phyloP scores from a whole-genome alignment of 1,284 basidiomycete species.

The Ganoderma multipileum region DNA sequence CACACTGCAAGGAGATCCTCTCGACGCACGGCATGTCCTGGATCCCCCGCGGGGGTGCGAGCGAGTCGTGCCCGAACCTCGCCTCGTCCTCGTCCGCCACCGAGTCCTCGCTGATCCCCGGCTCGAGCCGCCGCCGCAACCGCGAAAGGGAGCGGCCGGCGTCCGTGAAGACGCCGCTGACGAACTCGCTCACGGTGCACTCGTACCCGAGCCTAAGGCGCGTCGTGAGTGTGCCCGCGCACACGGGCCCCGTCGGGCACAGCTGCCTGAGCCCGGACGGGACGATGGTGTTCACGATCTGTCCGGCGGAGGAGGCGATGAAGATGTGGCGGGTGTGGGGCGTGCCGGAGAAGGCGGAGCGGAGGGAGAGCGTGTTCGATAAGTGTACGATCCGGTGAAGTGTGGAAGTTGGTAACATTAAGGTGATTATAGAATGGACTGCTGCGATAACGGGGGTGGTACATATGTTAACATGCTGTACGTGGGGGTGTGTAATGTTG shows the following conservation, averaged over 20 bases:
- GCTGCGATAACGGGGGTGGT: not conserved
- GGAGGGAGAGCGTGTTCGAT: slow-evolving; percentile 39
- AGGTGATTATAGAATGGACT: not conserved
- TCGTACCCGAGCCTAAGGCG: slow-evolving; percentile 47
- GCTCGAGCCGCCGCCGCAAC: slow-evolving; percentile 21
- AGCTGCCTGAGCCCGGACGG: slow-evolving; percentile 46
- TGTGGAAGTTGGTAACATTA: not conserved
- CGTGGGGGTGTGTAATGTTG: slow-evolving; percentile 8
- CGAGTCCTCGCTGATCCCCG: not conserved
- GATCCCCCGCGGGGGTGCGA: slow-evolving; percentile 32
- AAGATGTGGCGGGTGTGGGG: slow-evolving; percentile 52
- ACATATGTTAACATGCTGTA: slow-evolving; percentile 19
- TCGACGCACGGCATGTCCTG: slow-evolving; percentile 66
- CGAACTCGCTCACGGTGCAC: slow-evolving; percentile 56
- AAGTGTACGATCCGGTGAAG: slow-evolving; percentile 37
- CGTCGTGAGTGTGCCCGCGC: slow-evolving; percentile 44
- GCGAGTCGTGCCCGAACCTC: slow-evolving; percentile 29
- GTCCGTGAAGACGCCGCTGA: slow-evolving; percentile 46
- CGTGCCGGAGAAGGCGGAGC: slow-evolving; percentile 33
- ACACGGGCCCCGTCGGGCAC: slow-evolving; percentile 43
- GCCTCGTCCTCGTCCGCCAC: slow-evolving; percentile 6
- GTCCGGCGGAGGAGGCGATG: slow-evolving; percentile 48
- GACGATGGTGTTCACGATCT: slow-evolving; percentile 47
- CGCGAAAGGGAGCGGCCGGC: slow-evolving; percentile 29
- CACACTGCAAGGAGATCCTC: slow-evolving; percentile 70